A percentile compares a stretch with the other conserved stretches of the same genome.
Evolutionary conservation across 768 basidiomycete species (phyloP).

Genomic region (Cystofilobasidium ferigula): DNA sequence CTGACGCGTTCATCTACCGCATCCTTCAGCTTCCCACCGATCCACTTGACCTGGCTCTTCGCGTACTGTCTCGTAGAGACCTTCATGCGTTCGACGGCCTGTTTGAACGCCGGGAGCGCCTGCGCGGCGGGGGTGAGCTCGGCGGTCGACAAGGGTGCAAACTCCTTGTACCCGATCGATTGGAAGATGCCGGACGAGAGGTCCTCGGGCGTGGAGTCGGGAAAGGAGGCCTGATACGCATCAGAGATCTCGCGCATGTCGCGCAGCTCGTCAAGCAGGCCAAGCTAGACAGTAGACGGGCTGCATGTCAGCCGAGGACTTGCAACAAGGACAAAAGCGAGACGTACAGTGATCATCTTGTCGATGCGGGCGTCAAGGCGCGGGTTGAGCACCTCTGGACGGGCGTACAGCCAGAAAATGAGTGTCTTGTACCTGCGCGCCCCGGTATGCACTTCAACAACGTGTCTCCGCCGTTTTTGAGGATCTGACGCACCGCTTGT

Average conservation of each 20-base stretch:
- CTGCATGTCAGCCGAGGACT: background rate
- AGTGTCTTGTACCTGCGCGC: conserved; percentile 62
- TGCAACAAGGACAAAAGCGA: background rate
- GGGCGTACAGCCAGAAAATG: conserved; percentile 82
- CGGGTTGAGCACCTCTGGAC: conserved; percentile 50
- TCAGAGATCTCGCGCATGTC: conserved; percentile 41
- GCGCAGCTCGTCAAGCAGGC: conserved; percentile 67
- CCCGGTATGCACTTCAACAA: too few relatives aligned
- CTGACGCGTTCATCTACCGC: conserved; percentile 13
- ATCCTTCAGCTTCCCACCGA: conserved; percentile 60
- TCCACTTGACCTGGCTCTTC: conserved; percentile 82
- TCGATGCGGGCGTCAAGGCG: conserved; percentile 74
- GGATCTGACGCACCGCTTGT: conserved; percentile 19
- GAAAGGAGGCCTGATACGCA: background rate
- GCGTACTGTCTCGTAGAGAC: conserved; percentile 80
- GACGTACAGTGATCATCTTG: conserved; percentile 71
- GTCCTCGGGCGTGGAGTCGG: conserved; percentile 39
- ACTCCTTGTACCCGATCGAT: conserved; percentile 91
- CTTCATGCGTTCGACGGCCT: conserved; percentile 70
- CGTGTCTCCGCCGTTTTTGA: too few relatives aligned
- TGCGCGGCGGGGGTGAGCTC: conserved; percentile 28
- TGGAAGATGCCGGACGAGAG: conserved; percentile 84
- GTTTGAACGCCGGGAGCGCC: conserved; percentile 40
- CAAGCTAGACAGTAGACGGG: conserved; percentile 45
- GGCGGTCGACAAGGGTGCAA: conserved; percentile 50